Base-by-base conservation (phyloP, 2,329 filamentous ascomycete genomes). In the Verticillium longisporum region DNA sequence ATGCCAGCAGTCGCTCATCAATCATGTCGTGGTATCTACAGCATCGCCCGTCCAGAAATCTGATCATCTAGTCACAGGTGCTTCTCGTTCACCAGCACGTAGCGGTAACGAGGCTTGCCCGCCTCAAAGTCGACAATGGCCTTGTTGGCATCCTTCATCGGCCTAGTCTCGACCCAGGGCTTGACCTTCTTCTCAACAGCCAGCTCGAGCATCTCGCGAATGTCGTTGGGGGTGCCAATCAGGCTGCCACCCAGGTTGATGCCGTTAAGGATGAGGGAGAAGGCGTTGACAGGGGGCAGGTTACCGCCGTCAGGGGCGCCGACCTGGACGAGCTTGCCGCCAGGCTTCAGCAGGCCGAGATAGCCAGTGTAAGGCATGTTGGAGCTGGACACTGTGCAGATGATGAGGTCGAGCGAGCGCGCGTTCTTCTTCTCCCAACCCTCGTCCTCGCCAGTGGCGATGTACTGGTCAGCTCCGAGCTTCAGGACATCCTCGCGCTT, bases 281-380 rank as follows among this genome's bases (percentile, higher is more conserved):
- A 83, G 37, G 26, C 58, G 60, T 10, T 64, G 59, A 55, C 45
- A 18, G 45, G 36, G 53, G 13, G 65, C 45, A 60, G 57, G 26
- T 55, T 55, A 33, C 61, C 62, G 45, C 45, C 45, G n/a, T 65
- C 85, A 0, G 85, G 85, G 5, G 81, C 79, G 10, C 86, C 85
- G 26, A 88, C 80, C 70, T 87, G 83, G 58, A 88, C 80, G 67
- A 88, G 83, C 2, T 76, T 77, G 5, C 86, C 85, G 59, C 83
- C 78, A 6, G 79, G 72, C 58, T 79, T 77, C 9, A 88, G 73
- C 9, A 91, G 75, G 32, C 76, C 70, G 62, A 91, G 76, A 72
- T 90, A 91, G 6, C 45, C 74, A 57, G 74, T 71, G n/a, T 90
- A 68, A 0, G 87, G 53, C 87, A 50, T 56, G 33, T 21, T 38